A percentile compares a stretch with the other conserved stretches of the same genome.
These are phyloP conservation scores for Amphibolis antarctica DNA, from an alignment of 106 monocot genomes.

Conservation along the genomic window DNA sequence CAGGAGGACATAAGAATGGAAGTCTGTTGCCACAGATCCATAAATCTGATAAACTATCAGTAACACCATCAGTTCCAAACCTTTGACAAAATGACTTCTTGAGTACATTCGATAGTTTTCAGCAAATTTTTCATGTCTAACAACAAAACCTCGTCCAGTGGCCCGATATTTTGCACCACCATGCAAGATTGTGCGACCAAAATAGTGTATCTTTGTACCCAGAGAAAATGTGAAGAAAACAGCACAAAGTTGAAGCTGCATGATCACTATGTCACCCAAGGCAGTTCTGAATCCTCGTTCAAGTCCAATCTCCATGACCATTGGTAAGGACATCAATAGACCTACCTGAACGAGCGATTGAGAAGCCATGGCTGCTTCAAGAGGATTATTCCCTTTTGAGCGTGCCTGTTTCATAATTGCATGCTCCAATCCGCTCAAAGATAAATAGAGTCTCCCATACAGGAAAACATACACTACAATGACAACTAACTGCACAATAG, in stretches of 20 bases:
- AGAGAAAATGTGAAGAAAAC: conserved; percentile 99
- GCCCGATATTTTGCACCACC: conserved; percentile 96
- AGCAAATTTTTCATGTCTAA: conserved; percentile 86
- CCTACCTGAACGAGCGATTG: conserved; percentile 90
- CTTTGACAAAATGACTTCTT: conserved; percentile 91
- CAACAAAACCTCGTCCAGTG: conserved; percentile 92
- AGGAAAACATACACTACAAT: conserved; percentile 77
- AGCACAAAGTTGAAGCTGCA: conserved; percentile 95
- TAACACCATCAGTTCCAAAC: conserved; percentile 72
- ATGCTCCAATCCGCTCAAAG: conserved; percentile 72
- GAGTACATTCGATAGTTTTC: conserved; percentile 99
- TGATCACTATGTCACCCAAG: conserved; percentile 80
- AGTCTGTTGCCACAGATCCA: conserved; percentile 41
- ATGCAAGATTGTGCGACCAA: conserved; percentile 85
- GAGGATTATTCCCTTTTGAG: conserved; percentile 66
- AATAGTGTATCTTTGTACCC: conserved; percentile 90
- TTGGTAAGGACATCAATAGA: conserved; percentile 81
- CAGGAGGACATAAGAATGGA: conserved; percentile 43
- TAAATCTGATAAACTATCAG: conserved; percentile 70
- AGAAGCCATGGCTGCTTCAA: conserved; percentile 89
- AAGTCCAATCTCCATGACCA: conserved; percentile 97
- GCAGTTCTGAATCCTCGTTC: conserved; percentile 94
- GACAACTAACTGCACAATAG: conserved; percentile 58
- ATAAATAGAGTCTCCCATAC: conserved; percentile 77
- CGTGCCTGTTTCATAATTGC: conserved; percentile 76